Percentiles rank a stretch among this genome's conserved stretches.
Conservation (phyloP, 148 eudicot species). For the Amaranthus cruentus region DNA sequence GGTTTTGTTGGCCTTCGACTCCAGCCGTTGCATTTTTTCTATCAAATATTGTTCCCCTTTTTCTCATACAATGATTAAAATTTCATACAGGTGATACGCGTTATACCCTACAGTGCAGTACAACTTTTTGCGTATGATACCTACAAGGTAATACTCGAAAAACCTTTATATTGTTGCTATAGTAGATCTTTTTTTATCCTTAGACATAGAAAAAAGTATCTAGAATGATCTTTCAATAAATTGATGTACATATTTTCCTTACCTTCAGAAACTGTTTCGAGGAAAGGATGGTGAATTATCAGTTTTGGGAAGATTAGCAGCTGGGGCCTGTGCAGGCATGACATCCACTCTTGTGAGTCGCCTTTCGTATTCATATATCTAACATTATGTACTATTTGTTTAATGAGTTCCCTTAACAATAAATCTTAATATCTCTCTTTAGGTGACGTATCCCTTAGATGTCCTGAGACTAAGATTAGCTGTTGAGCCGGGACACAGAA, state of each 20-base stretch:
- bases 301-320: slow-evolving; percentile 71
- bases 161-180: not conserved
- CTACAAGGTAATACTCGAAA: slow-evolving; percentile 59
- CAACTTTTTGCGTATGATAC: slow-evolving; percentile 88
- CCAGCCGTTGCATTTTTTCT: not conserved
- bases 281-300: slow-evolving; percentile 87
- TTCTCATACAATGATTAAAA: not conserved
- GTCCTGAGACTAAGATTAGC: slow-evolving; percentile 90
- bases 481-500: slow-evolving; percentile 79
- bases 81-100: slow-evolving; percentile 61
- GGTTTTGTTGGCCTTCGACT: slow-evolving; percentile 33
- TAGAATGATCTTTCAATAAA: slow-evolving; percentile 1
- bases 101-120: slow-evolving; percentile 89
- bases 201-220: too few relatives aligned
- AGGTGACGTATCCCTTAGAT: slow-evolving; percentile 97
- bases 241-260: slow-evolving; percentile 20
- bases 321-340: slow-evolving; percentile 91
- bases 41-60: not conserved
- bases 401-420: slow-evolving; percentile 3
- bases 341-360: slow-evolving; percentile 77
- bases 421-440: slow-evolving; percentile 22
- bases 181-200: not conserved
- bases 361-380: not conserved
- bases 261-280: slow-evolving; percentile 59
- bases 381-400: not conserved